Evolutionary conservation across 331 rosid species (phyloP), one percentile per base, ranked within the genome.

Genomic region (Rosa hybrid): DNA sequence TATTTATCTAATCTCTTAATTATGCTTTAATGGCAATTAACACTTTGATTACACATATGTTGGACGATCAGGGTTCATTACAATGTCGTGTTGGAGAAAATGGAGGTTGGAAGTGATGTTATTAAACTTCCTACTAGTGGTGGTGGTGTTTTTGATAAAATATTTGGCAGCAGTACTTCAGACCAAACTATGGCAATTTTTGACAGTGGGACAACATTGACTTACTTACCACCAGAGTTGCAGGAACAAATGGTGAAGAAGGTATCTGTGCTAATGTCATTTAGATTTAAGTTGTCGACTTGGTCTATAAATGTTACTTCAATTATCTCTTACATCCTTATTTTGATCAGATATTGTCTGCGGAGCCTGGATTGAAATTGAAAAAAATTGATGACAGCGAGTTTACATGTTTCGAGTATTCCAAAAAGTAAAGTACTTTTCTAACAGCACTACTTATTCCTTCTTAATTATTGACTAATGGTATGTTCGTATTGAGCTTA

Each of bases 191-290:
- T 86, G 89, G 84, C 94, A 41, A 87, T 93, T 62, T 88, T 96
- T 64, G 99, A 96, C 78, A 96, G 99, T 76, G 99, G 99, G 77
- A 93, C 99, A 81, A 96, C 99, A 73, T 84, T 96, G 88, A 94
- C 94, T 87, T 96, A 88, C 86, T 85, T 96, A 85, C 94, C 98
- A 25, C 59, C 71, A 16, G 9, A 10, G 14, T 50, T 93, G 79
- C 86, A 88, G 54, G 75, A 68, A 2, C 80, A 87, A 38, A 7
- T 96, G 27, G 16, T 88, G 75, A 13, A 49, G 3, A 87, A 88
- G 92, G 99, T 93, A 74, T 68, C 23, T 39, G 13, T 39, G 23
- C 12, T 68, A 18, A 2, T 21, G 30, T 64, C 70, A 27, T 13
- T 30, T 30, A 30, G 8, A 64, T 27, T 11, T 63, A 27, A 27